phyloP scores from a whole-genome alignment of 2,329 filamentous ascomycete species.

The Mycosphaerella arachidis region DNA sequence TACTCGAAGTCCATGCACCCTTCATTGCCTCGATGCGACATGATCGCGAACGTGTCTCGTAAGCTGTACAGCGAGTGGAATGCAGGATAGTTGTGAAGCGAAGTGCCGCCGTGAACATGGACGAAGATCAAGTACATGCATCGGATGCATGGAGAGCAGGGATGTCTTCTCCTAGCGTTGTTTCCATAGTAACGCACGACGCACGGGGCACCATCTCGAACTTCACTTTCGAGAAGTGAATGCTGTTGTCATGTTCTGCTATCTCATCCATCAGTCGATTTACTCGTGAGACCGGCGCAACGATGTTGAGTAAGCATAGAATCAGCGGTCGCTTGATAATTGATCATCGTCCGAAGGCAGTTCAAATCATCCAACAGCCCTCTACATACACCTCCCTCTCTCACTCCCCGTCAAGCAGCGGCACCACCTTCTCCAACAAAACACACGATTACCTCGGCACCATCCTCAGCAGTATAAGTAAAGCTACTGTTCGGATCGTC shows the following conservation, averaged over 20 bases:
- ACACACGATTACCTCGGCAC: neutral
- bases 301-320: too few species aligned
- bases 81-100: neutral
- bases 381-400: neutral
- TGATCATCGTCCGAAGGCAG: too few species aligned
- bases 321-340: too few species aligned
- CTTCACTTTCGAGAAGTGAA: neutral
- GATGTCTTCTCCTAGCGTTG: neutral
- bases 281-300: too few species aligned
- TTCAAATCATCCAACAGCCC: neutral
- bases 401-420: neutral
- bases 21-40: constrained; percentile 38
- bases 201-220: neutral
- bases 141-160: neutral
- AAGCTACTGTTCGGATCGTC: too few species aligned
- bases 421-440: neutral
- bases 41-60: constrained; percentile 8
- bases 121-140: neutral
- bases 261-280: too few species aligned
- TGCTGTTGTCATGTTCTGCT: neutral
- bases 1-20: constrained; percentile 54
- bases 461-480: neutral
- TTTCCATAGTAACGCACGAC: neutral
- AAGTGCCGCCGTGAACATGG: neutral
- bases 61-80: neutral